These are phyloP conservation scores for Trametes gibbosa DNA, from an alignment of 768 basidiomycete genomes.

Conservation along the genomic window DNA sequence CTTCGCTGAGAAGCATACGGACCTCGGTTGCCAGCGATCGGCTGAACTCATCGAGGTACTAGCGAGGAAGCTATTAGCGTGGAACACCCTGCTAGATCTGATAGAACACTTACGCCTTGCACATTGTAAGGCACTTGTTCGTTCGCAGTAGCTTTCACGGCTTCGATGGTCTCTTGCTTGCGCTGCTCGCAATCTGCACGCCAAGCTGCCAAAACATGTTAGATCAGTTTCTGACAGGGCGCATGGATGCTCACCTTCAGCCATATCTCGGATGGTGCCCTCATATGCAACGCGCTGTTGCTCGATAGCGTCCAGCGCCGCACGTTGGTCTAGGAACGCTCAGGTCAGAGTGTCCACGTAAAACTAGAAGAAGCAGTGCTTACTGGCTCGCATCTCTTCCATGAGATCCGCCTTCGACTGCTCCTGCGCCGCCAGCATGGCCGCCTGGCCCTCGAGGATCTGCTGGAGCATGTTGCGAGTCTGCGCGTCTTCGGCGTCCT, in stretches of 20 bases:
- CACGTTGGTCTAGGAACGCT: slow-evolving; percentile 16
- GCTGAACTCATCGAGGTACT: slow-evolving; percentile 90
- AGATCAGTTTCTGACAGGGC: not conserved
- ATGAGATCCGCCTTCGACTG: slow-evolving; percentile 53
- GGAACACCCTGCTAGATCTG: not conserved
- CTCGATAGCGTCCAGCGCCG: slow-evolving; percentile 16
- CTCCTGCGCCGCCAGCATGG: slow-evolving; percentile 59
- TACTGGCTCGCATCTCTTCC: slow-evolving; percentile 40
- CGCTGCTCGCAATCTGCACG: slow-evolving; percentile 52
- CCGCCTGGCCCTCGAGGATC: slow-evolving; percentile 54
- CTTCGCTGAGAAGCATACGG: slow-evolving; percentile 78
- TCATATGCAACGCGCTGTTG: slow-evolving; percentile 15
- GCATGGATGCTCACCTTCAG: slow-evolving; percentile 18
- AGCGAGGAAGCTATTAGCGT: not conserved
- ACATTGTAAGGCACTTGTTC: slow-evolving; percentile 84
- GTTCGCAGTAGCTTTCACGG: slow-evolving; percentile 67
- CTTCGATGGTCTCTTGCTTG: slow-evolving; percentile 59
- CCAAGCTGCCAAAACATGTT: slow-evolving; percentile 46
- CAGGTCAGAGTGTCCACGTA: not conserved
- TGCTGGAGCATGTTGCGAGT: slow-evolving; percentile 60
- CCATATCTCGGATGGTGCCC: slow-evolving; percentile 20
- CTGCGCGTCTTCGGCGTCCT: slow-evolving; percentile 55
- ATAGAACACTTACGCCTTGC: slow-evolving; percentile 57
- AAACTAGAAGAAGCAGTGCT: slow-evolving; percentile 25
- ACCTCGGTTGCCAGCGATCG: slow-evolving; percentile 81